A percentile compares a stretch with the other conserved stretches of the same genome.
These are phyloP conservation scores for Stropharia rugosoannulata DNA, from an alignment of 768 basidiomycete genomes.

Conservation along the genomic window DNA sequence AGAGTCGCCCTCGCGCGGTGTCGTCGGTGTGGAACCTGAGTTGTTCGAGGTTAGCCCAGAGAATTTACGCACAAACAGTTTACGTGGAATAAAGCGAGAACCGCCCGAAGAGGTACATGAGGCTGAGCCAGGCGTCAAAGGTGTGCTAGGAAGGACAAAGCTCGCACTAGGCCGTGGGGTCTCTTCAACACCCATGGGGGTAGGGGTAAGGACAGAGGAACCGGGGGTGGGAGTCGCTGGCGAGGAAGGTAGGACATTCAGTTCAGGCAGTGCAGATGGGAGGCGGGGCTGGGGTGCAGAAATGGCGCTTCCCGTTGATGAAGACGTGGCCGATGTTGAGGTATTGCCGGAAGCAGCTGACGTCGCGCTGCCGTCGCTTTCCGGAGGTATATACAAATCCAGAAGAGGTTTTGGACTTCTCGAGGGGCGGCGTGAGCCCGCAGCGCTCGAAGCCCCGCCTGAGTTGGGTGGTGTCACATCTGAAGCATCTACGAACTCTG, in stretches of 20 bases:
- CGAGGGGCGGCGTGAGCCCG: constrained; percentile 9
- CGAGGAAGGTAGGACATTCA: constrained; percentile 17
- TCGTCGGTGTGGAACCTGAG: constrained; percentile 3
- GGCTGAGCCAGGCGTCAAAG: not conserved
- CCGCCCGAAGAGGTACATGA: not conserved
- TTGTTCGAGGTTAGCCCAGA: constrained; percentile 15
- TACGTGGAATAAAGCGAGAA: constrained; percentile 20
- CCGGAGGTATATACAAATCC: constrained; percentile 20
- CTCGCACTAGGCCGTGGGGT: not conserved
- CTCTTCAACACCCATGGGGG: constrained; percentile 1
- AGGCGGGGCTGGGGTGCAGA: not conserved
- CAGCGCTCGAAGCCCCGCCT: not conserved
- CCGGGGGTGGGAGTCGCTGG: constrained; percentile 24
- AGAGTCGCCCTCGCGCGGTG: constrained; percentile 4
- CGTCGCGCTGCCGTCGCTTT: not conserved
- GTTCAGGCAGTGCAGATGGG: constrained; percentile 15
- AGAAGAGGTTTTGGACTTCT: constrained; percentile 18
- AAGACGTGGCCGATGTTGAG: constrained; percentile 5
- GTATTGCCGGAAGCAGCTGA: not conserved
- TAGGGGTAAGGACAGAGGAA: constrained; percentile 16
- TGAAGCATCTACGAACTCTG: constrained; percentile 27
- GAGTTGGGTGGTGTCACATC: constrained; percentile 13
- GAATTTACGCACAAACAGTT: constrained; percentile 22
- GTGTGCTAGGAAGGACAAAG: not conserved
- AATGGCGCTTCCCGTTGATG: not conserved